Percentiles rank a stretch among this genome's conserved stretches.
These are phyloP conservation scores for Dothistroma septosporum DNA, from an alignment of 2,329 filamentous ascomycete genomes.

Conservation along the genomic window DNA sequence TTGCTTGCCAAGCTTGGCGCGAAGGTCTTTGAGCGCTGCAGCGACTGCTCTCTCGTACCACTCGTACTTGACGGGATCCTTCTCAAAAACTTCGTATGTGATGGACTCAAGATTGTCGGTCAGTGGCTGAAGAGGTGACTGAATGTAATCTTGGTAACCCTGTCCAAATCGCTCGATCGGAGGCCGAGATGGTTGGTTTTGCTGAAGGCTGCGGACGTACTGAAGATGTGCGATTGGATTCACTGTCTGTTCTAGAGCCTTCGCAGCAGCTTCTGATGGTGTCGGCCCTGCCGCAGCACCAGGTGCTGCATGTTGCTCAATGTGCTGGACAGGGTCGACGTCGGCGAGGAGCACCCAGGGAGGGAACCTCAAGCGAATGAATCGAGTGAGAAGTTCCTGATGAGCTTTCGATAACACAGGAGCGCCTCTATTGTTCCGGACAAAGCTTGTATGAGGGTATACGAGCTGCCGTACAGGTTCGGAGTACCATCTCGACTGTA, in stretches of 20 bases:
- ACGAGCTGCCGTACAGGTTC: constrained; percentile 58
- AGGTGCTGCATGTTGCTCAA: not conserved
- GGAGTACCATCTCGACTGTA: constrained; percentile 61
- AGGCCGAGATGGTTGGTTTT: constrained; percentile 66
- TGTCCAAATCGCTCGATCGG: constrained; percentile 63
- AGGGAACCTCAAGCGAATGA: constrained; percentile 53
- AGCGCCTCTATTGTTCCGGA: constrained; percentile 56
- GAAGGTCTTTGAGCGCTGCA: constrained; percentile 78
- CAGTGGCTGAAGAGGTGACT: constrained; percentile 88
- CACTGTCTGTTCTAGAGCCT: constrained; percentile 44
- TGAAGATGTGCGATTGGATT: constrained; percentile 62
- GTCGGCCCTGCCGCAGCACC: constrained; percentile 49
- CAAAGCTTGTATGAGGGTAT: constrained; percentile 51
- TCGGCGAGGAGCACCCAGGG: constrained; percentile 60
- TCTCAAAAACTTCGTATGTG: constrained; percentile 98
- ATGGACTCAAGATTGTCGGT: constrained; percentile 96
- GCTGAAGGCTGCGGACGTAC: constrained; percentile 81
- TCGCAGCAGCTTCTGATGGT: constrained; percentile 59
- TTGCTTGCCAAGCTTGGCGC: constrained; percentile 70
- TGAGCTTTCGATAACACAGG: constrained; percentile 56
- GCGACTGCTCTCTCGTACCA: constrained; percentile 87
- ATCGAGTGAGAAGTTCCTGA: constrained; percentile 54
- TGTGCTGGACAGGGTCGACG: constrained; percentile 47
- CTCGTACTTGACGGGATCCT: constrained; percentile 95
- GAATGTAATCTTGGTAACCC: constrained; percentile 88